These are phyloP conservation scores for Xanthoparmelia taractica DNA, from an alignment of 495 filamentous ascomycete species.

Conservation along the genomic window DNA sequence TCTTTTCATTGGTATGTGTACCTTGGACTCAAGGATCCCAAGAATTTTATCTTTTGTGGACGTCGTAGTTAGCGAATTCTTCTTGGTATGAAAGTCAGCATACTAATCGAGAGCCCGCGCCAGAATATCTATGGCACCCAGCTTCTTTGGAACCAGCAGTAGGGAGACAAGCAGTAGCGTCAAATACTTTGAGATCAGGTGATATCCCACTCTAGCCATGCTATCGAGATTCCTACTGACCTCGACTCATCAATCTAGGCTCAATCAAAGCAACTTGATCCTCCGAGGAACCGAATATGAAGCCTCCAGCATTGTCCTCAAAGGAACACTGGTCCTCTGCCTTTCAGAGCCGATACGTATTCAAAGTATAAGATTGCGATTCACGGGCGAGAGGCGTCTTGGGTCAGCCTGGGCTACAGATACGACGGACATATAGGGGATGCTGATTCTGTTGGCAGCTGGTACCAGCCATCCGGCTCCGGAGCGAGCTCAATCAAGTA, in stretches of 20 bases:
- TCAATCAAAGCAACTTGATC: slow-evolving; percentile 71
- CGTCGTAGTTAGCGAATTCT: background rate
- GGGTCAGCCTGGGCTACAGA: slow-evolving; percentile 43
- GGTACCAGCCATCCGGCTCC: slow-evolving; percentile 34
- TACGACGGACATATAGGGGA: slow-evolving; percentile 17
- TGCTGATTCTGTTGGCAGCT: slow-evolving; percentile 29
- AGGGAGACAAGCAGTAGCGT: slow-evolving; percentile 41
- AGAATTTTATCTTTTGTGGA: background rate
- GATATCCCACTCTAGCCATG: slow-evolving; percentile 18
- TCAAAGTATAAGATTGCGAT: slow-evolving; percentile 61
- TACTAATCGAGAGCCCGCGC: slow-evolving; percentile 6
- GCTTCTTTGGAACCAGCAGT: slow-evolving; percentile 42
- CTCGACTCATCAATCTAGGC: slow-evolving; percentile 37
- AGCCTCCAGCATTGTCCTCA: slow-evolving; percentile 64
- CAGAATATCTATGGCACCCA: slow-evolving; percentile 37
- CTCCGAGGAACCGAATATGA: slow-evolving; percentile 70
- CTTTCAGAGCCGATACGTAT: slow-evolving; percentile 59
- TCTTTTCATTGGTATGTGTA: slow-evolving; percentile 2
- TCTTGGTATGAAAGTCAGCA: background rate
- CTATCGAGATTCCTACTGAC: background rate
- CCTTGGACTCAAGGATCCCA: background rate
- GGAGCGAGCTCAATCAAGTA: slow-evolving; percentile 34
- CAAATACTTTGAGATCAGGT: slow-evolving; percentile 53
- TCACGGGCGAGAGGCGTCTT: slow-evolving; percentile 63
- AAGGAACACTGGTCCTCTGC: slow-evolving; percentile 68